Evolutionary conservation across 2,329 filamentous ascomycete genomes (phyloP).

Genomic region (Alternaria viburni): DNA sequence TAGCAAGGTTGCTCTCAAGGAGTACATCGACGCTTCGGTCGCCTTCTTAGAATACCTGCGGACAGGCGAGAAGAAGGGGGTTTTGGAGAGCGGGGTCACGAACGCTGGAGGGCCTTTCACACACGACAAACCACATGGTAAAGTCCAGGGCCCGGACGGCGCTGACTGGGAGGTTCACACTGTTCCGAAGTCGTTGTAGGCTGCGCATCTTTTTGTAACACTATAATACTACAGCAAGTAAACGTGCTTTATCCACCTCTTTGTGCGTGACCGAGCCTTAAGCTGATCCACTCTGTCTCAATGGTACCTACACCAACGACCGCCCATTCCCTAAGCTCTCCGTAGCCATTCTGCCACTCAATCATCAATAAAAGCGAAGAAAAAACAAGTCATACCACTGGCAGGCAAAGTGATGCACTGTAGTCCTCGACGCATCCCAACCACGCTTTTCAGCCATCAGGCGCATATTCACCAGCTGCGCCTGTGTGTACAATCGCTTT

Average conservation of each 20-base stretch:
- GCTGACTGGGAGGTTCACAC: slow-evolving; percentile 12
- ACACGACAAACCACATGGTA: background rate
- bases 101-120: slow-evolving; percentile 33
- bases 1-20: slow-evolving; percentile 60
- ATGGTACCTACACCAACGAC: background rate
- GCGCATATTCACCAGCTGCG: background rate
- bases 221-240: background rate
- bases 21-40: slow-evolving; percentile 66
- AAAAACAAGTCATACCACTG: background rate
- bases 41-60: slow-evolving; percentile 62
- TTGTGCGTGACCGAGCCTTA: background rate
- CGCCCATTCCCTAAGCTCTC: background rate
- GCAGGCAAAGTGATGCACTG: background rate
- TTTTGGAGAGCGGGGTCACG: slow-evolving; percentile 59
- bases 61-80: slow-evolving; percentile 50
- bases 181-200: background rate
- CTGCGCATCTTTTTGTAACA: background rate
- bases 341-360: background rate
- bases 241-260: background rate
- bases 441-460: background rate
- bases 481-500: background rate
- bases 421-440: background rate
- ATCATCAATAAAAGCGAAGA: background rate
- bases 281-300: background rate
- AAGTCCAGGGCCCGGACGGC: slow-evolving; percentile 2